Conservation (phyloP, 306 rosid species). For the Cicer yamashitae region DNA sequence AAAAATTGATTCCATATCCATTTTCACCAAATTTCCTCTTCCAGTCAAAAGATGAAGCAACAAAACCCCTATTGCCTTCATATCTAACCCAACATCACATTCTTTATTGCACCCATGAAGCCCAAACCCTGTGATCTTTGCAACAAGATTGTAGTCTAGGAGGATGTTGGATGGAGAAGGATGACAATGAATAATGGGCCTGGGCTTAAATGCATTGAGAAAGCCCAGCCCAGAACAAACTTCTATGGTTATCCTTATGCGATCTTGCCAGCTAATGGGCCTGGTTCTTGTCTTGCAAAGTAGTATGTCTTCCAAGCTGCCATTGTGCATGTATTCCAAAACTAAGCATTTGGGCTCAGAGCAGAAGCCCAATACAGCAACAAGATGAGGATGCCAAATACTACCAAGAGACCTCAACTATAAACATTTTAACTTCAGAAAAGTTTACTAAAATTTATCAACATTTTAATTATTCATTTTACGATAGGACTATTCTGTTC, state of each 20-base stretch:
- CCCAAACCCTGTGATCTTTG: slow-evolving; percentile 61
- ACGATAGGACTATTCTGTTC: no score
- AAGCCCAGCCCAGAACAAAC: slow-evolving; percentile 64
- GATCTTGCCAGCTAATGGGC: slow-evolving; percentile 60
- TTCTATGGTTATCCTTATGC: slow-evolving; percentile 59
- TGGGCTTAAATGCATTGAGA: slow-evolving; percentile 53
- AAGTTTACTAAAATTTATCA: neutral
- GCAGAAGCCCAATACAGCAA: slow-evolving; percentile 75
- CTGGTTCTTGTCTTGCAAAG: slow-evolving; percentile 51
- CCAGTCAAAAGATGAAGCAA: slow-evolving; percentile 58
- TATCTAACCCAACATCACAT: slow-evolving; percentile 44
- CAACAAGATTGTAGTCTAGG: slow-evolving; percentile 64
- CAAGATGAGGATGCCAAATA: slow-evolving; percentile 72
- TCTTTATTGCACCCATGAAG: slow-evolving; percentile 36
- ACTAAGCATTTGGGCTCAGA: slow-evolving; percentile 62
- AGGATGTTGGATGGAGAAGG: slow-evolving; percentile 60
- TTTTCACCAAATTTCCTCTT: slow-evolving; percentile 54
- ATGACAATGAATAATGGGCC: slow-evolving; percentile 59
- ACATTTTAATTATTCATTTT: no score
- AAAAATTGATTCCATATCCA: slow-evolving; percentile 28
- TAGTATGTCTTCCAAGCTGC: slow-evolving; percentile 61
- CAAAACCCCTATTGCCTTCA: slow-evolving; percentile 62
- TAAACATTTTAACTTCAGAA: neutral
- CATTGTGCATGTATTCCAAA: slow-evolving; percentile 74
- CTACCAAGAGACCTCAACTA: slow-evolving; percentile 68